Evolutionary conservation across 495 filamentous ascomycete genomes (phyloP).

Genomic region (Neurospora tetraspora): DNA sequence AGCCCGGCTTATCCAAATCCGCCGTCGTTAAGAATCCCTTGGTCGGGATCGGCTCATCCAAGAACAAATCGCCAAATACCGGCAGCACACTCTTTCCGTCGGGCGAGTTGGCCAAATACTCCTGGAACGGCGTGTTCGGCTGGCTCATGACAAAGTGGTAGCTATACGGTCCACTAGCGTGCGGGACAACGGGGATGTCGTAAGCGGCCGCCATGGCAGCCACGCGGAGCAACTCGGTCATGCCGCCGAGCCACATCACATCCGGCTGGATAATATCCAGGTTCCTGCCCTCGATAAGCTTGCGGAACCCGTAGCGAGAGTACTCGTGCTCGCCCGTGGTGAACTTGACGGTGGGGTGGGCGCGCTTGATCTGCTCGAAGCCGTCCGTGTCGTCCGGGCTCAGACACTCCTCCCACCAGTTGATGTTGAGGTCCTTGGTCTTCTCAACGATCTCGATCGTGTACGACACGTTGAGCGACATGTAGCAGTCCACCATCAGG

Average conservation of each 20-base stretch:
- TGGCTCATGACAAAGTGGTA: slow-evolving; percentile 93
- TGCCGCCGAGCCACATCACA: slow-evolving; percentile 90
- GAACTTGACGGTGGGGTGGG: slow-evolving; percentile 84
- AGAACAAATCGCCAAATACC: slow-evolving; percentile 83
- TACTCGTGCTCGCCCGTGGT: slow-evolving; percentile 94
- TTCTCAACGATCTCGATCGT: slow-evolving; percentile 83
- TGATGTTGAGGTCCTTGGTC: slow-evolving; percentile 70
- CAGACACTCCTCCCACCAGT: slow-evolving; percentile 95
- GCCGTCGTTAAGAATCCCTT: slow-evolving; percentile 70
- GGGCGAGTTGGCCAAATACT: slow-evolving; percentile 85
- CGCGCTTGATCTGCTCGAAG: slow-evolving; percentile 76
- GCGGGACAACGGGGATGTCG: slow-evolving; percentile 88
- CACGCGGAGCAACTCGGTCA: slow-evolving; percentile 86
- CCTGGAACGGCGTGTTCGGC: slow-evolving; percentile 84
- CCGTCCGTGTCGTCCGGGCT: slow-evolving; percentile 81
- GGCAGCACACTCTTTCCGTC: slow-evolving; percentile 82
- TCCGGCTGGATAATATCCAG: slow-evolving; percentile 90
- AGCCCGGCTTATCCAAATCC: slow-evolving; percentile 80
- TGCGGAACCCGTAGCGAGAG: slow-evolving; percentile 85
- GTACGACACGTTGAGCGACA: slow-evolving; percentile 86
- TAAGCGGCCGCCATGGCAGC: slow-evolving; percentile 83
- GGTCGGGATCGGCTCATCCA: slow-evolving; percentile 80
- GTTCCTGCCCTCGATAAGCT: slow-evolving; percentile 83
- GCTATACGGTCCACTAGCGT: slow-evolving; percentile 84
- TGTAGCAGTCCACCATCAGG: slow-evolving; percentile 92